Percentiles rank a stretch among this genome's conserved stretches.
These are phyloP conservation scores for Rhodomyrtus tomentosa DNA, from an alignment of 345 rosid species.

Conservation along the genomic window DNA sequence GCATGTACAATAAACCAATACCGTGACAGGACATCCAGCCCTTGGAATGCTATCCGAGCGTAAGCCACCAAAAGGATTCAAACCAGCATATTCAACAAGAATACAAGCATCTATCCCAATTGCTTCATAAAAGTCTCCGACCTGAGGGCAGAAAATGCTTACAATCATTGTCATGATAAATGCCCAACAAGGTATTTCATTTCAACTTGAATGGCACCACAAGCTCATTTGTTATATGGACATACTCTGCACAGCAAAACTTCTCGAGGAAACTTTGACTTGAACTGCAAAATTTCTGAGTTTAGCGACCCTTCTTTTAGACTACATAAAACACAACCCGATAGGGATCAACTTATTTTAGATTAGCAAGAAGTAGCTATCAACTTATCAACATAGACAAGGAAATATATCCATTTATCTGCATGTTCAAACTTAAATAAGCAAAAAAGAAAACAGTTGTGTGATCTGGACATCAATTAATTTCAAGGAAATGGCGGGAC, in stretches of 20 bases:
- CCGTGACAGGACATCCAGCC: slow-evolving; percentile 98
- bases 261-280: slow-evolving; percentile 89
- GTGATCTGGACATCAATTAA: neutral
- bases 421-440: neutral
- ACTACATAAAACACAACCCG: slow-evolving; percentile 33
- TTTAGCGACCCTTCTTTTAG: slow-evolving; percentile 85
- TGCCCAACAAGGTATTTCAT: neutral
- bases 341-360: neutral
- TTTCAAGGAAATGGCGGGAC: neutral
- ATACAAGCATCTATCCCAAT: slow-evolving; percentile 94
- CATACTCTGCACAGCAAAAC: slow-evolving; percentile 93
- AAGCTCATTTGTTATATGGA: neutral
- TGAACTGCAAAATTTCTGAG: slow-evolving; percentile 89
- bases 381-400: neutral
- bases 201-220: neutral
- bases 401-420: neutral
- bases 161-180: neutral
- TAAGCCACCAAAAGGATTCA: slow-evolving; percentile 92
- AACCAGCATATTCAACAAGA: slow-evolving; percentile 93
- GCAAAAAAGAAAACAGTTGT: neutral
- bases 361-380: neutral
- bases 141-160: slow-evolving; percentile 28
- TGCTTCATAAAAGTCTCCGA: slow-evolving; percentile 94
- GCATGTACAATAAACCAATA: slow-evolving; percentile 12
- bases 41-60: slow-evolving; percentile 80